Percentiles rank a stretch among this genome's conserved stretches.
phyloP scores from a whole-genome alignment of 805 yeast genomes.

The Candida fluviatilis region DNA sequence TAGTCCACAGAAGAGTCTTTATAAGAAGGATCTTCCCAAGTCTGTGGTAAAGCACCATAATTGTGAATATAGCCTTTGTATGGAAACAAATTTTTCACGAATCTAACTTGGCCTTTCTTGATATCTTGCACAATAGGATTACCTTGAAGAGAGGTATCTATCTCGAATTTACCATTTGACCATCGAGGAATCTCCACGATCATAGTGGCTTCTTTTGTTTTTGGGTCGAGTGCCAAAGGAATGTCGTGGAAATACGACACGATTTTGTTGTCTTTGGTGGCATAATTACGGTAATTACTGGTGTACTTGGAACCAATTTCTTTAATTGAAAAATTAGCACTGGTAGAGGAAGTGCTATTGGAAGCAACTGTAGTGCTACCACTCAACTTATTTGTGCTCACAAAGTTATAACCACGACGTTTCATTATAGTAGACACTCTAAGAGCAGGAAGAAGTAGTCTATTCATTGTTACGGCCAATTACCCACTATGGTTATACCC shows the following conservation, averaged over 20 bases:
- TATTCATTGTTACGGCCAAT: not conserved
- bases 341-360: too few relatives aligned
- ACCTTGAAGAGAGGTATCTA: conserved; percentile 49
- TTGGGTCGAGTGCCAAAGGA: conserved; percentile 49
- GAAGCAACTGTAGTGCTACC: too few relatives aligned
- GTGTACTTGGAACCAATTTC: conserved; percentile 32
- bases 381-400: not conserved
- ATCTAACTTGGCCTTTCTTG: conserved; percentile 71
- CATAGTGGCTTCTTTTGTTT: conserved; percentile 40
- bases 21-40: conserved; percentile 94
- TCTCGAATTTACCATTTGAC: conserved; percentile 82
- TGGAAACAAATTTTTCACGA: conserved; percentile 76
- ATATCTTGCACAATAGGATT: conserved; percentile 82
- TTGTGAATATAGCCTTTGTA: conserved; percentile 82
- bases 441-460: not conserved
- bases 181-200: conserved; percentile 54
- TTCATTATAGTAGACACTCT: not conserved
- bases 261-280: conserved; percentile 35
- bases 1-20: conserved; percentile 39
- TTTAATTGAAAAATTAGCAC: not conserved
- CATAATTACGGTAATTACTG: conserved; percentile 40
- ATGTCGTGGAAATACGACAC: conserved; percentile 73
- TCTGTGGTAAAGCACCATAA: conserved; percentile 87
- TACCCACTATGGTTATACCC: not conserved
- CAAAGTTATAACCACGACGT: not conserved